These are phyloP conservation scores for Phytopythium mirpurense DNA, from an alignment of 352 stramenopile species.

Conservation along the genomic window DNA sequence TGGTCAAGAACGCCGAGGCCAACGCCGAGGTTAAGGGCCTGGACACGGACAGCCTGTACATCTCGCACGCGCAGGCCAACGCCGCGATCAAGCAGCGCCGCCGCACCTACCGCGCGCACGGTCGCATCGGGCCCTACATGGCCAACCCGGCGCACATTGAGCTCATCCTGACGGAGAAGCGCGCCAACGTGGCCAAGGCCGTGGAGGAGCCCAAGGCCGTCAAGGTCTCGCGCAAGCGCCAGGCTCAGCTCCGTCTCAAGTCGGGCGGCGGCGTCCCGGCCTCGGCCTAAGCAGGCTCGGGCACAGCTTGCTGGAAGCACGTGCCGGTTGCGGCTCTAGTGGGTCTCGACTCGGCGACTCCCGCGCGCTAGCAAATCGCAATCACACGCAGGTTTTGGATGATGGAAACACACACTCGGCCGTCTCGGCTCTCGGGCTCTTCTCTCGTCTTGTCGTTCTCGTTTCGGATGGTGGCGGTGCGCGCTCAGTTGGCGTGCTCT, in stretches of 20 bases:
- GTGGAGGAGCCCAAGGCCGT: constrained; percentile 84
- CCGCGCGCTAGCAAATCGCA: constrained; percentile 5
- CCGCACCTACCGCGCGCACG: constrained; percentile 98
- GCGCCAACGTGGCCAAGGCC: constrained; percentile 91
- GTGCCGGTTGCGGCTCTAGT: background rate
- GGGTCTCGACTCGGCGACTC: constrained; percentile 5
- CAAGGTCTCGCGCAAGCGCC: constrained; percentile 87
- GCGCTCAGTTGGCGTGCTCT: too few relatives aligned
- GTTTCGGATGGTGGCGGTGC: background rate
- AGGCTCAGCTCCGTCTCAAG: constrained; percentile 87
- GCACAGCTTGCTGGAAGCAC: background rate
- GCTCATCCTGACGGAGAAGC: constrained; percentile 97
- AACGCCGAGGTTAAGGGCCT: constrained; percentile 99
- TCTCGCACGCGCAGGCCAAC: constrained; percentile 98
- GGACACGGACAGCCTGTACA: constrained; percentile 94
- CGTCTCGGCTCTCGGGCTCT: constrained; percentile 1
- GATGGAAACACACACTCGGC: constrained; percentile 1
- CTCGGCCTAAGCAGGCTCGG: constrained; percentile 36
- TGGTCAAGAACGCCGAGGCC: constrained; percentile 98
- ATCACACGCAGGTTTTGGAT: constrained; percentile 7
- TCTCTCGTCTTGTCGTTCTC: background rate
- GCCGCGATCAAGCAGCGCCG: constrained; percentile 96
- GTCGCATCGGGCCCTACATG: constrained; percentile 98
- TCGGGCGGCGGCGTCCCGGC: constrained; percentile 78
- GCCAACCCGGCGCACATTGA: constrained; percentile 99